Conservation (phyloP, 495 filamentous ascomycete genomes). For the Bryoglossum gracile region DNA sequence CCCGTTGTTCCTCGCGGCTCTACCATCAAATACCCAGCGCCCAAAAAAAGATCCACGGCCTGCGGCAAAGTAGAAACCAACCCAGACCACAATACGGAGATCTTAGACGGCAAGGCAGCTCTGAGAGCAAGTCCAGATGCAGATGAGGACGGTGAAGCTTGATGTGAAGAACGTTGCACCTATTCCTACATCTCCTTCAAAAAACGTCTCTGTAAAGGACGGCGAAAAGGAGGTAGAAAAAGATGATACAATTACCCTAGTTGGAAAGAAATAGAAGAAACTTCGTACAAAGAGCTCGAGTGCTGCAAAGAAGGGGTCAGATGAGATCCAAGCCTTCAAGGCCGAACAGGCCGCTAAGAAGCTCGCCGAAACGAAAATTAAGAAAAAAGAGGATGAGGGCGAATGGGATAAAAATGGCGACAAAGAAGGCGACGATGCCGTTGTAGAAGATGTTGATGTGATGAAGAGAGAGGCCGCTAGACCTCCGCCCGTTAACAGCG, state of each 20-base stretch:
- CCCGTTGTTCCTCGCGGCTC: slow-evolving; percentile 18
- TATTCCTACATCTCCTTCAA: background rate
- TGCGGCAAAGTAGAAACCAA: slow-evolving; percentile 27
- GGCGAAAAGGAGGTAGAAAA: slow-evolving; percentile 3
- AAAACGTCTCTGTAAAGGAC: slow-evolving; percentile 8
- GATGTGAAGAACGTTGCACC: slow-evolving; percentile 4
- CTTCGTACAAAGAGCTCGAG: slow-evolving; percentile 37
- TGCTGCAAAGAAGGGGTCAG: slow-evolving; percentile 30
- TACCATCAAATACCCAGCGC: slow-evolving; percentile 23
- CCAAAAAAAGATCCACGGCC: slow-evolving; percentile 21
- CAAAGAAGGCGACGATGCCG: slow-evolving; percentile 31
- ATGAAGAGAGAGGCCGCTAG: slow-evolving; percentile 17
- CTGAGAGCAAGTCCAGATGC: slow-evolving; percentile 38
- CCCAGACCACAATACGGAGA: slow-evolving; percentile 34
- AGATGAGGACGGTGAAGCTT: slow-evolving; percentile 29
- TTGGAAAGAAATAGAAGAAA: slow-evolving; percentile 20
- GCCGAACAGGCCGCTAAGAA: slow-evolving; percentile 26
- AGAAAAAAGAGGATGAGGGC: slow-evolving; percentile 16
- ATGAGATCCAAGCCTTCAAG: slow-evolving; percentile 30
- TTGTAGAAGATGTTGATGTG: slow-evolving; percentile 28
- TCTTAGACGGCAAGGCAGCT: slow-evolving; percentile 36
- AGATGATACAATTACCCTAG: slow-evolving; percentile 11
- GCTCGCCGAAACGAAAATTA: slow-evolving; percentile 17
- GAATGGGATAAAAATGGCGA: slow-evolving; percentile 28
- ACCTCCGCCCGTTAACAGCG: slow-evolving; percentile 74